Base-by-base conservation (phyloP, 768 basidiomycete genomes). In the Suillus tomentosus region DNA sequence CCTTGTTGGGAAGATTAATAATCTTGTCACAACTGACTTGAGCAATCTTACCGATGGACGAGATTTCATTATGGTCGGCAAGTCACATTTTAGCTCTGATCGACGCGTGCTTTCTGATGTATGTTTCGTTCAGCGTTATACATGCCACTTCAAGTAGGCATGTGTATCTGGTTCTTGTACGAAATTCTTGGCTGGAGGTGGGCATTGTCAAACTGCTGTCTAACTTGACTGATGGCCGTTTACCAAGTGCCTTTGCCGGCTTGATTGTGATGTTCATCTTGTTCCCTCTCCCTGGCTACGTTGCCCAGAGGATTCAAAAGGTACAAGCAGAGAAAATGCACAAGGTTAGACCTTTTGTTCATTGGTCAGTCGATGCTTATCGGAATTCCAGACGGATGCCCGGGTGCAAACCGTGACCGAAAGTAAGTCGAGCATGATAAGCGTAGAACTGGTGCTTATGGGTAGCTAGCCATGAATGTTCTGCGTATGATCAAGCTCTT, bases 1-100 rank as follows among this genome's bases (percentile, higher is more conserved):
- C 69, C 74, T 91, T 22, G 83, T 87, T 43, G 91, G 92, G 11
- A 90, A 85, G 71, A 87, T 94, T 71, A 93, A 89, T 72, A 93
- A 91, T 62, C 76, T 92, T 7, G 84, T 91, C 40, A 86, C 90
- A 9, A 86, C 87, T 56, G 72, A 65, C 59, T 59, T 59, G 51
- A 60, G 39, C 17, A 70, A 69, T 24, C 58, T 69, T 27, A 67
- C 42, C 5, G 68, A 72, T 11, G 68, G 64, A 15, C 64, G 68
- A 27, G 69, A 73, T 54, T 65, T 70, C 56, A 47, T 73, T 17
- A 24, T 59, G 45, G 11, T 62, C 15, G 48, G 67, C 59, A 63
- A 59, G 60, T 54, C 14, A 27, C 27, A 19, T 27, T 48, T 10
- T 31, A 1, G 1, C 27, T 31, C 53, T 31, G 36, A 9, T 22